phyloP scores from a whole-genome alignment of 192 early-diverging fungal genomes.

The Podila epigama region DNA sequence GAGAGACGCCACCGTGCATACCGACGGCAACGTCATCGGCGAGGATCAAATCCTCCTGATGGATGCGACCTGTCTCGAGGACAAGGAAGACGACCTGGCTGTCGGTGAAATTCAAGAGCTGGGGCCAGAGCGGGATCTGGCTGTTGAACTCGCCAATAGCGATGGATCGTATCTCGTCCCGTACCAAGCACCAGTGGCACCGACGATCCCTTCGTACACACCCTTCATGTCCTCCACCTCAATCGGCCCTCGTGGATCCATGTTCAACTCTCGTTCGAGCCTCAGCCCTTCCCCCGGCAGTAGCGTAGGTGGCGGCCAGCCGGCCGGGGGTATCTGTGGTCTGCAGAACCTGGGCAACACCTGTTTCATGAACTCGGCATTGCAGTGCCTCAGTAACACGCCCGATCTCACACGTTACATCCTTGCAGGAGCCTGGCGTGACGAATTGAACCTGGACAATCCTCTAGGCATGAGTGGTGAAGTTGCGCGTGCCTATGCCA shows the following conservation, averaged over 20 bases:
- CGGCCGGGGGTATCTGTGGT: slow-evolving; percentile 66
- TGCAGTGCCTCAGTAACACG: slow-evolving; percentile 87
- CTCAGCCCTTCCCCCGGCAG: background rate
- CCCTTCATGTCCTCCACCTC: slow-evolving; percentile 4
- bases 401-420: slow-evolving; percentile 70
- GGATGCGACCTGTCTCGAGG: slow-evolving; percentile 17
- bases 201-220: background rate
- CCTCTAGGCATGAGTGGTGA: slow-evolving; percentile 79
- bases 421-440: slow-evolving; percentile 60
- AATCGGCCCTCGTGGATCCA: background rate
- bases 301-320: background rate
- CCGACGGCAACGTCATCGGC: slow-evolving; percentile 23
- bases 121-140: background rate
- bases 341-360: slow-evolving; percentile 87
- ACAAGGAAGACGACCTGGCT: slow-evolving; percentile 19
- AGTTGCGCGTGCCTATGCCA: slow-evolving; percentile 74
- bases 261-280: slow-evolving; percentile 1
- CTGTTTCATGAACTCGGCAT: slow-evolving; percentile 87
- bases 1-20: background rate
- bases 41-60: background rate
- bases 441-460: slow-evolving; percentile 74
- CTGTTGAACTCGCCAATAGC: slow-evolving; percentile 10
- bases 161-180: slow-evolving; percentile 18
- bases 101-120: slow-evolving; percentile 27
- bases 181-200: background rate